Evolutionary conservation across 768 basidiomycete genomes (phyloP).

Genomic region (Boletus eberwhitei): DNA sequence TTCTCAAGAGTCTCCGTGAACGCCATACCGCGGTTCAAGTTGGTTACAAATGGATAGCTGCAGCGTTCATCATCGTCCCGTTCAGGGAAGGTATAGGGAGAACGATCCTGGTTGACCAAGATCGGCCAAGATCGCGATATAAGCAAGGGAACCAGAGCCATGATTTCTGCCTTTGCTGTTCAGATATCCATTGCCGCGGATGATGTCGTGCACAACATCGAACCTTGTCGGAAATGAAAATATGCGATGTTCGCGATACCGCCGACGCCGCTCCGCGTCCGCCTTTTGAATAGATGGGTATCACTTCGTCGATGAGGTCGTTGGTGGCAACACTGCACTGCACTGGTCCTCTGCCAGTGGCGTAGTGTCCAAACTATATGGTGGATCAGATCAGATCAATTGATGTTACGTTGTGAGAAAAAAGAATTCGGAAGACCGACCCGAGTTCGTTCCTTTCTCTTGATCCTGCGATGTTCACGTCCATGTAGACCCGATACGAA

Average conservation of each 20-base stretch:
- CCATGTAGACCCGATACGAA: slow-evolving; percentile 18
- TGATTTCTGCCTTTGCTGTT: not conserved
- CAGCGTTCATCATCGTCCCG: not conserved
- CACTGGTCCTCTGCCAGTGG: slow-evolving; percentile 17
- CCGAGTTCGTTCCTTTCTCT: not conserved
- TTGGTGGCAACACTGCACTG: slow-evolving; percentile 11
- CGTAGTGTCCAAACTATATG: slow-evolving; percentile 1
- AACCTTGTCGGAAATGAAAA: slow-evolving; percentile 20
- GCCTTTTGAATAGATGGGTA: slow-evolving; percentile 12
- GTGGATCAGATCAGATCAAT: not conserved
- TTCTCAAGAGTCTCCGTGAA: not conserved
- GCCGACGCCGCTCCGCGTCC: too few species aligned
- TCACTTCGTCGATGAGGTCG: slow-evolving; percentile 15
- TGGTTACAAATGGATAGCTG: slow-evolving; percentile 8
- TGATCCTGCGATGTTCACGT: not conserved
- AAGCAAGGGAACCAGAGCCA: not conserved
- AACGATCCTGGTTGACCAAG: not conserved
- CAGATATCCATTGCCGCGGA: not conserved
- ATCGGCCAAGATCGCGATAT: slow-evolving; percentile 14
- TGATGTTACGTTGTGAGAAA: not conserved
- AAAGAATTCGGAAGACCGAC: not conserved
- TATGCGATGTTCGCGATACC: slow-evolving; percentile 6
- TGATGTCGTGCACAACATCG: not conserved
- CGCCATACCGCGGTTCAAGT: not conserved
- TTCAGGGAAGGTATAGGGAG: slow-evolving; percentile 1